Percentiles rank a stretch among this genome's conserved stretches.
These are phyloP conservation scores for Zostera marina DNA, from an alignment of 116 monocot species.

Conservation along the genomic window DNA sequence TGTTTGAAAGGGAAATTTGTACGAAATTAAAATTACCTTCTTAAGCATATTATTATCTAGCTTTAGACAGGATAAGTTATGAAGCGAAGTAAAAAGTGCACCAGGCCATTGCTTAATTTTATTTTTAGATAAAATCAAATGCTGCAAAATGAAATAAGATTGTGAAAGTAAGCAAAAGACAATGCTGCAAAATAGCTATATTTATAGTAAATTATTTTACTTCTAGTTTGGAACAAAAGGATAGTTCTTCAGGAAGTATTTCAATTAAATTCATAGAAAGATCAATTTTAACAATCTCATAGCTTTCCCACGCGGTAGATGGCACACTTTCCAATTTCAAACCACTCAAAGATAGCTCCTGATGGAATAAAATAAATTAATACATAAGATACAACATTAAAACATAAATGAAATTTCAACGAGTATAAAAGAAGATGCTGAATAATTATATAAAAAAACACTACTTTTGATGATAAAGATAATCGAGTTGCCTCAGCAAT, in stretches of 20 bases:
- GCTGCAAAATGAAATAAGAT: slow-evolving; percentile 22
- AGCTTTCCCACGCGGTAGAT: slow-evolving; percentile 51
- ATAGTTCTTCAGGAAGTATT: slow-evolving; percentile 44
- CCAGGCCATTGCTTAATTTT: slow-evolving; percentile 85
- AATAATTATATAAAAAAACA: neutral
- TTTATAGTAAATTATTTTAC: slow-evolving; percentile 11
- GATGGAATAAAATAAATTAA: slow-evolving; percentile 2
- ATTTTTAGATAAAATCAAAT: slow-evolving; percentile 60
- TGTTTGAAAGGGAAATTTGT: neutral
- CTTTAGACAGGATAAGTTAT: slow-evolving; percentile 67
- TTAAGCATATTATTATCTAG: slow-evolving; percentile 66
- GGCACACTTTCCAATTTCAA: slow-evolving; percentile 59
- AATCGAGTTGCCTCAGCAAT: slow-evolving; percentile 3
- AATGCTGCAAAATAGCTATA: neutral
- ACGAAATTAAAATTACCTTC: slow-evolving; percentile 25
- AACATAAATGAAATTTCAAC: neutral
- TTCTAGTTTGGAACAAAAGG: slow-evolving; percentile 57
- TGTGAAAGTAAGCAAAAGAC: neutral
- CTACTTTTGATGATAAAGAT: slow-evolving; percentile 6
- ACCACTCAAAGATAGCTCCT: slow-evolving; percentile 76
- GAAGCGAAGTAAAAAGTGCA: slow-evolving; percentile 35
- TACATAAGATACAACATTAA: too few relatives aligned
- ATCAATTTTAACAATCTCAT: slow-evolving; percentile 67
- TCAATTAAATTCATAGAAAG: slow-evolving; percentile 73
- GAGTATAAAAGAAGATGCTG: neutral